Conservation (phyloP, 2,329 filamentous ascomycete species). For the Ophioceras dolichostomum region DNA sequence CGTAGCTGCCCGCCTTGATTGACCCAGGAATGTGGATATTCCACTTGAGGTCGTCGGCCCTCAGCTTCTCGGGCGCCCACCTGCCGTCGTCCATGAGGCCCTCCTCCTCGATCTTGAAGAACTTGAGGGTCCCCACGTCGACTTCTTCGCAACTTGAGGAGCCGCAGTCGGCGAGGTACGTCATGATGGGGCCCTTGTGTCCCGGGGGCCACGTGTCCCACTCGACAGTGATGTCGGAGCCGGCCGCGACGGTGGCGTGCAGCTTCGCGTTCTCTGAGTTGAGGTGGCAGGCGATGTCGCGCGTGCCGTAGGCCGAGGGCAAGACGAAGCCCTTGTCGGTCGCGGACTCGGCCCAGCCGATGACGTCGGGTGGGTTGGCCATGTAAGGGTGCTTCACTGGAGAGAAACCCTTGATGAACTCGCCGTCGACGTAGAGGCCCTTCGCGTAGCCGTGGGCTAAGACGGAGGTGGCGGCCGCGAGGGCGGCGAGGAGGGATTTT, state of each 20-base stretch:
- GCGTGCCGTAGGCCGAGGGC: constrained; percentile 10
- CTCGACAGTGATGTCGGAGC: constrained; percentile 13
- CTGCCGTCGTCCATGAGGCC: constrained; percentile 17
- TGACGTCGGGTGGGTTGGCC: constrained; percentile 20
- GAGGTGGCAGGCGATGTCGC: constrained; percentile 17
- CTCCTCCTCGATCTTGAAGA: constrained; percentile 19
- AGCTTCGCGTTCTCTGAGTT: constrained; percentile 12
- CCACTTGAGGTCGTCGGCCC: constrained; percentile 36
- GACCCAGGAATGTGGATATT: constrained; percentile 30
- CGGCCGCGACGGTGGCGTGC: constrained; percentile 14
- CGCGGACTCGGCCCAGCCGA: constrained; percentile 28
- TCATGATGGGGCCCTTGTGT: constrained; percentile 19
- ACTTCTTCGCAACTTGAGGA: constrained; percentile 11
- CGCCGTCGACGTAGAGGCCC: too few species aligned
- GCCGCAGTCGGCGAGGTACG: constrained; percentile 20
- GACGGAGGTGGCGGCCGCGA: too few species aligned
- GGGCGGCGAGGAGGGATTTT: too few species aligned
- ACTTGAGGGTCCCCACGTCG: constrained; percentile 16
- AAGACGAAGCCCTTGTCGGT: constrained; percentile 30
- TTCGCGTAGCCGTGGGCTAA: too few species aligned
- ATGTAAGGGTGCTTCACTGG: too few species aligned
- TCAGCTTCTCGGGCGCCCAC: constrained; percentile 28
- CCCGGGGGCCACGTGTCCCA: constrained; percentile 16
- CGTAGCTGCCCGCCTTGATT: constrained; percentile 35
- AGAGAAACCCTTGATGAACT: too few species aligned